Evolutionary conservation across 2,329 filamentous ascomycete species (phyloP).

Genomic region (Curvularia sp.): DNA sequence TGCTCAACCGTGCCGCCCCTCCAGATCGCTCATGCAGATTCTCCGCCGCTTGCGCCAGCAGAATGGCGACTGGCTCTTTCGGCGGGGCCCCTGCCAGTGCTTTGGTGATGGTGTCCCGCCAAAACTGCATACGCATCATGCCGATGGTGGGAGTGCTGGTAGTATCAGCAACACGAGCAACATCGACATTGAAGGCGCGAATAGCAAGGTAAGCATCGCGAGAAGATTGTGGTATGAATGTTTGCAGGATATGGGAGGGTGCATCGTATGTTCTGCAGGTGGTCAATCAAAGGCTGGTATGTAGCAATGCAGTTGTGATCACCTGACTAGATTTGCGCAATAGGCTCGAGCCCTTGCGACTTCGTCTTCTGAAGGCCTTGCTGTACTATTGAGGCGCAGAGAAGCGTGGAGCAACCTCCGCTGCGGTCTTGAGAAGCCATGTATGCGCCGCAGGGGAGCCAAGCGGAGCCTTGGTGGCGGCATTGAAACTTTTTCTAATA

Average conservation of each 20-base stretch:
- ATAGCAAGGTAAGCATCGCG: conserved; percentile 88
- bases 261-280: conserved; percentile 79
- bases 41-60: conserved; percentile 76
- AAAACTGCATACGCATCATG: conserved; percentile 91
- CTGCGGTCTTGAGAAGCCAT: conserved; percentile 8
- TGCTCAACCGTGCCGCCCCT: conserved; percentile 61
- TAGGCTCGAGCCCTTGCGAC: conserved; percentile 64
- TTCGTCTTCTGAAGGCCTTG: conserved; percentile 53
- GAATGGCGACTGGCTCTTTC: conserved; percentile 87
- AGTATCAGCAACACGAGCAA: conserved; percentile 86
- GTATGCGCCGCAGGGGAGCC: conserved; percentile 30
- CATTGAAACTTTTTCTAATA: conserved; percentile 36
- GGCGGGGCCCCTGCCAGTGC: conserved; percentile 80
- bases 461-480: conserved; percentile 29
- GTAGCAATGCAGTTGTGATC: conserved; percentile 15
- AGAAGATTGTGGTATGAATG: conserved; percentile 78
- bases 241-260: conserved; percentile 83
- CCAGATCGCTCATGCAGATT: conserved; percentile 59
- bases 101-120: conserved; percentile 82
- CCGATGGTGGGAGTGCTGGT: conserved; percentile 89
- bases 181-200: conserved; percentile 89
- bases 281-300: not conserved
- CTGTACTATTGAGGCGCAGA: conserved; percentile 28
- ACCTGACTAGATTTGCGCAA: conserved; percentile 66
- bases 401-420: conserved; percentile 36